These are phyloP conservation scores for Talaromyces thailandensis DNA, from an alignment of 495 filamentous ascomycete genomes.

Conservation along the genomic window DNA sequence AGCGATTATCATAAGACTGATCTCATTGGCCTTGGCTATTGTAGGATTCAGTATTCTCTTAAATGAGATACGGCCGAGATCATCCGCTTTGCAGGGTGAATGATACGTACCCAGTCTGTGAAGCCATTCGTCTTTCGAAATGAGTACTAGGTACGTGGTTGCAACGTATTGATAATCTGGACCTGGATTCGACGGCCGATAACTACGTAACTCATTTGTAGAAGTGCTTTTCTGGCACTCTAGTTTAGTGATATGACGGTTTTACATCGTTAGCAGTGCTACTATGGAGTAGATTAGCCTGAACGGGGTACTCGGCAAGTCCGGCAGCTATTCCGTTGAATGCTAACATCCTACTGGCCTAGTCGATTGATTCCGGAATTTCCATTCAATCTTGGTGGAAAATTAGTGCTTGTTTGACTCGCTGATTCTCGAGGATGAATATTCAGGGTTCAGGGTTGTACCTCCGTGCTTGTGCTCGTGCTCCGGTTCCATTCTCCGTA, in stretches of 20 bases:
- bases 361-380: background rate
- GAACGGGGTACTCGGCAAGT: background rate
- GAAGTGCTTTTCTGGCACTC: background rate
- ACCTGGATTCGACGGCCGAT: background rate
- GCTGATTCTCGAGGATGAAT: background rate
- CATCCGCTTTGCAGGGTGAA: background rate
- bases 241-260: background rate
- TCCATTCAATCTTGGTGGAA: background rate
- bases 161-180: background rate
- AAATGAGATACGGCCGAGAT: background rate
- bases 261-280: background rate
- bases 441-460: slow-evolving; percentile 1
- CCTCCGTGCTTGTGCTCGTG: background rate
- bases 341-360: background rate
- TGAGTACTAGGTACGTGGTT: background rate
- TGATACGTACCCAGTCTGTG: background rate
- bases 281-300: slow-evolving; percentile 1
- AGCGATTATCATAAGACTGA: background rate
- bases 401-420: background rate
- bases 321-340: background rate
- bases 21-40: background rate
- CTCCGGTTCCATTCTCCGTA: background rate
- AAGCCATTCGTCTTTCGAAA: background rate
- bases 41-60: background rate
- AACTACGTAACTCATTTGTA: background rate